A percentile compares a stretch with the other conserved stretches of the same genome.
These are phyloP conservation scores for Zoysia japonica DNA, from an alignment of 176 grass and related monocot genomes.

Conservation along the genomic window DNA sequence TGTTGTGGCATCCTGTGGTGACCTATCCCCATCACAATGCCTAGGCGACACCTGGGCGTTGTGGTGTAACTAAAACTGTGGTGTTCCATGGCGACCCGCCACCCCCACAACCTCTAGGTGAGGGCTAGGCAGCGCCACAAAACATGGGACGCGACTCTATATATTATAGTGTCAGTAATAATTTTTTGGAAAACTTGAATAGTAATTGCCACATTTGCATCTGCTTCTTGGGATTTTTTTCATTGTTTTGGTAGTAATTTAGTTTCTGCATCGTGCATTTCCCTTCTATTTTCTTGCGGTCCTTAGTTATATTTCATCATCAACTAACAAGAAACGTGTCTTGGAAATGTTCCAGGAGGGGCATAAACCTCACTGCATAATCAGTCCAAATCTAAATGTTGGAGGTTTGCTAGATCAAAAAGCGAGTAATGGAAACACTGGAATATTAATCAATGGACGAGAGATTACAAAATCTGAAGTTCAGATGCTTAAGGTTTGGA, in stretches of 20 bases:
- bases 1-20: too few relatives aligned
- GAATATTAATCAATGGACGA: conserved; percentile 88
- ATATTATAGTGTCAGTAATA: too few relatives aligned
- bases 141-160: too few relatives aligned
- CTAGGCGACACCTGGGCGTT: too few relatives aligned
- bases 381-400: conserved; percentile 83
- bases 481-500: conserved; percentile 87
- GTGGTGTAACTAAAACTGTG: too few relatives aligned
- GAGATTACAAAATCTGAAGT: conserved; percentile 97
- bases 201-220: neutral
- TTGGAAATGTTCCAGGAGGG: conserved; percentile 59
- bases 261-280: neutral
- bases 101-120: too few relatives aligned
- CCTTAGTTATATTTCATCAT: neutral
- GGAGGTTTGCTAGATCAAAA: conserved; percentile 59
- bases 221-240: too few relatives aligned
- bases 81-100: too few relatives aligned
- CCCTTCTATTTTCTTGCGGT: conserved; percentile 4
- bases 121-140: too few relatives aligned
- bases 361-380: conserved; percentile 91
- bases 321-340: conserved; percentile 1
- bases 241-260: neutral
- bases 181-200: conserved; percentile 3
- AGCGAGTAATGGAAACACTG: conserved; percentile 87
- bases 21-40: too few relatives aligned